Conservation (phyloP, 768 basidiomycete species). For the Suillus plorans region DNA sequence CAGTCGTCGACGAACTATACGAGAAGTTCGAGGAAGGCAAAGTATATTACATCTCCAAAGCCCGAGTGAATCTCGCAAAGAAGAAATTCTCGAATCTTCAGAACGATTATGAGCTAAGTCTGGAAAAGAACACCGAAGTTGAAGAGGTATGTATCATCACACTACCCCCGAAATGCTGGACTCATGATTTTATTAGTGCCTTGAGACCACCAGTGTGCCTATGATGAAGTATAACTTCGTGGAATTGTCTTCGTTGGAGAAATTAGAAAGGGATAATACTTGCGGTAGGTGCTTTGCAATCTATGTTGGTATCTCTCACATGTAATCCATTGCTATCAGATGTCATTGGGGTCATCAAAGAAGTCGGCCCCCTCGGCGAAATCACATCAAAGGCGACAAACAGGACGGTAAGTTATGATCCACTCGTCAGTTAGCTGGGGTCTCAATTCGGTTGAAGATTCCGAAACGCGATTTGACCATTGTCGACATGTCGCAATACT, state of each 20-base stretch:
- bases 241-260: slow-evolving; percentile 58
- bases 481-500: slow-evolving; percentile 79
- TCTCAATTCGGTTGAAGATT: slow-evolving; percentile 46
- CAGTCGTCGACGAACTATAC: slow-evolving; percentile 78
- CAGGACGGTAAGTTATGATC: slow-evolving; percentile 47
- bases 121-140: slow-evolving; percentile 84
- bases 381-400: slow-evolving; percentile 76
- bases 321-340: slow-evolving; percentile 45
- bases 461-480: slow-evolving; percentile 87
- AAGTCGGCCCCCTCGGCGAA: slow-evolving; percentile 63
- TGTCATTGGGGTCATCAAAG: slow-evolving; percentile 85
- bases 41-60: slow-evolving; percentile 89
- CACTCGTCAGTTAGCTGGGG: not conserved
- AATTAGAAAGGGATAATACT: slow-evolving; percentile 72
- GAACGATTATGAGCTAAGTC: slow-evolving; percentile 90
- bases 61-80: slow-evolving; percentile 91
- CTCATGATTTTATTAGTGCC: slow-evolving; percentile 55
- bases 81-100: slow-evolving; percentile 90
- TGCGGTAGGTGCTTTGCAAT: slow-evolving; percentile 56
- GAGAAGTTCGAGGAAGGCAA: slow-evolving; percentile 88
- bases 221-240: slow-evolving; percentile 84
- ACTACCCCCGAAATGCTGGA: not conserved
- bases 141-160: slow-evolving; percentile 60
- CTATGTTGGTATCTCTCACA: not conserved
- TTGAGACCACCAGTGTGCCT: slow-evolving; percentile 74